Percentiles rank a stretch among this genome's conserved stretches.
phyloP scores from a whole-genome alignment of 2,329 filamentous ascomycete genomes.

The Apiospora koreana region DNA sequence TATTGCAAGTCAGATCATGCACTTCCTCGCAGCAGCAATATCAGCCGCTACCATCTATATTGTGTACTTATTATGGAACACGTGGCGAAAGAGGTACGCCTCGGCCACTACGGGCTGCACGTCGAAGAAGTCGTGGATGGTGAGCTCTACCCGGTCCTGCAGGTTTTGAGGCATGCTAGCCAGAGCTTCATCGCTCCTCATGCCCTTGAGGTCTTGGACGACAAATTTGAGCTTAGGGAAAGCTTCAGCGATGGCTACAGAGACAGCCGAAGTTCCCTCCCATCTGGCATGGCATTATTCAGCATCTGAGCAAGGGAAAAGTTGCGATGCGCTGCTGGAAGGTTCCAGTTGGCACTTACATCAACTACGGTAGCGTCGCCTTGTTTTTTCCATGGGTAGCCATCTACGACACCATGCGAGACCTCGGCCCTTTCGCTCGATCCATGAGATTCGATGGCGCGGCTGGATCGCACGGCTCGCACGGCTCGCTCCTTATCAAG shows the following conservation, averaged over 20 bases:
- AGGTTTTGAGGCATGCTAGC: constrained; percentile 12
- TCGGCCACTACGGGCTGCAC: background rate
- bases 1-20: background rate
- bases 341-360: background rate
- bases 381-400: background rate
- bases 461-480: constrained; percentile 5
- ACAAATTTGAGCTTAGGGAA: constrained; percentile 20
- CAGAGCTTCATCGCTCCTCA: constrained; percentile 16
- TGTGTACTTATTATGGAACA: constrained; percentile 7
- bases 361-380: constrained; percentile 3
- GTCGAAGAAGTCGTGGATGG: constrained; percentile 2
- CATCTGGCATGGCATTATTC: background rate
- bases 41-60: background rate
- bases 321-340: background rate
- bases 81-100: constrained; percentile 7
- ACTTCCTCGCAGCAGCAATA: background rate
- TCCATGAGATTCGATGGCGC: background rate
- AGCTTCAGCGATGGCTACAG: constrained; percentile 15
- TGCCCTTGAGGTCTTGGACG: constrained; percentile 30
- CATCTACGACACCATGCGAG: constrained; percentile 7
- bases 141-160: background rate
- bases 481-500: background rate
- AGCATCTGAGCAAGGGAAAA: background rate
- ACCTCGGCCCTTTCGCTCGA: constrained; percentile 1
- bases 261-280: constrained; percentile 15